These are phyloP conservation scores for Ophiocordyceps camponoti-floridani DNA, from an alignment of 2,329 filamentous ascomycete species.

Conservation along the genomic window DNA sequence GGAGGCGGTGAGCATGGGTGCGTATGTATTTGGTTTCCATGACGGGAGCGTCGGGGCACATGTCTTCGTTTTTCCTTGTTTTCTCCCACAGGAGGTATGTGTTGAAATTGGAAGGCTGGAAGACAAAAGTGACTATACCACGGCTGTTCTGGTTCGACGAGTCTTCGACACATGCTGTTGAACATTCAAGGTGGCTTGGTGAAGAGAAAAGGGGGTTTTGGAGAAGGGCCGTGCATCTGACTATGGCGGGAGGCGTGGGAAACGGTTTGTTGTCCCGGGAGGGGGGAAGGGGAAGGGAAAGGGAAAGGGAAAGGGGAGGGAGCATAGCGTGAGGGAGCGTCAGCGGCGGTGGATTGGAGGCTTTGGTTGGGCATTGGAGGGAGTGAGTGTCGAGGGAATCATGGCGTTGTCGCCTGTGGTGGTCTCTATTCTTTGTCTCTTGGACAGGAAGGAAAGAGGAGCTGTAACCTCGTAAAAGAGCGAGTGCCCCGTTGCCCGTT, in stretches of 20 bases:
- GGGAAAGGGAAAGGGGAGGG: constrained; percentile 6
- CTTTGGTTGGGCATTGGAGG: constrained; percentile 9
- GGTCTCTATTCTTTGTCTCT: not conserved
- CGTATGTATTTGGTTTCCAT: not conserved
- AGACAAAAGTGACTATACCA: constrained; percentile 22
- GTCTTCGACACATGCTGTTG: constrained; percentile 13
- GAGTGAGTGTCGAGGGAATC: constrained; percentile 15
- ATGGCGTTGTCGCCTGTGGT: constrained; percentile 6
- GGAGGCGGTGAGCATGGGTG: not conserved
- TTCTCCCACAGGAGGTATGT: constrained; percentile 18
- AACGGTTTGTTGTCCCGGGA: constrained; percentile 18
- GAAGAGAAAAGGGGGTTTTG: constrained; percentile 1
- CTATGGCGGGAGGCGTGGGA: constrained; percentile 13
- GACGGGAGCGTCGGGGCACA: constrained; percentile 14
- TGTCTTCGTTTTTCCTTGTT: constrained; percentile 16
- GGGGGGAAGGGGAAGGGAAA: not conserved
- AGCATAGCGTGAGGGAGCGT: constrained; percentile 22
- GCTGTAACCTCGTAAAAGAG: not conserved
- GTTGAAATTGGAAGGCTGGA: constrained; percentile 17
- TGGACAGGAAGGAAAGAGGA: not conserved
- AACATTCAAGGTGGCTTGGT: constrained; percentile 12
- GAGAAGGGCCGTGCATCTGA: no score
- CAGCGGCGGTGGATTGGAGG: not conserved
- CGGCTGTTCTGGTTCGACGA: constrained; percentile 17
- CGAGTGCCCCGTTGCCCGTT: not conserved